Percentiles rank a stretch among this genome's conserved stretches.
Evolutionary conservation across 176 grass and related monocot genomes (phyloP).

Genomic region (Lolium multiflorum): DNA sequence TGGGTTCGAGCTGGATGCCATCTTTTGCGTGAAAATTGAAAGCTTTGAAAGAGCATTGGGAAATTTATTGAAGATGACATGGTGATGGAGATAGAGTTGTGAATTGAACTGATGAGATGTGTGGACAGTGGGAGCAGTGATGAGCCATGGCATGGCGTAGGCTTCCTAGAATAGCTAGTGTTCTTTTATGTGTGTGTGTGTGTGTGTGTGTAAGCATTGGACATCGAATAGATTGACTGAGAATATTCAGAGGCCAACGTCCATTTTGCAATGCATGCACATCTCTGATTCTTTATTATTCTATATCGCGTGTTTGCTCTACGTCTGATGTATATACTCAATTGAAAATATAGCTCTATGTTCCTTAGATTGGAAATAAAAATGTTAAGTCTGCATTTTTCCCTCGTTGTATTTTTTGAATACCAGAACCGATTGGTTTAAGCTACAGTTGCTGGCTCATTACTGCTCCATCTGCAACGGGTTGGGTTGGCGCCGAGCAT

Average conservation of each 20-base stretch:
- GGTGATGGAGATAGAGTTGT: conserved; percentile 48
- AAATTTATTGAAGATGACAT: conserved; percentile 48
- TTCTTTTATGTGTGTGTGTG: not conserved
- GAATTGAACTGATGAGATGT: conserved; percentile 38
- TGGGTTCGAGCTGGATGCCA: conserved; percentile 21
- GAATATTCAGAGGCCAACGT: conserved; percentile 53
- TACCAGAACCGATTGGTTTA: not conserved
- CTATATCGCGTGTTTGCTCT: not conserved
- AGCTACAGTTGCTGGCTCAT: not conserved
- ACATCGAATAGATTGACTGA: conserved; percentile 9
- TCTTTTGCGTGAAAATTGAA: conserved; percentile 47
- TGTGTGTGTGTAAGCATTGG: conserved; percentile 8
- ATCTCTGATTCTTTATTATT: not conserved
- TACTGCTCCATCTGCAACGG: not conserved
- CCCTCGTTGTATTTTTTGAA: too few species aligned
- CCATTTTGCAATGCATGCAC: conserved; percentile 17
- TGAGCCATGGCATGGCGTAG: conserved; percentile 12
- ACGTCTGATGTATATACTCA: not conserved
- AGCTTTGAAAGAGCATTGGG: conserved; percentile 3
- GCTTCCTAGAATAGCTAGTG: not conserved
- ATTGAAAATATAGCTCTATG: not conserved
- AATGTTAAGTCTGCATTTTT: not conserved
- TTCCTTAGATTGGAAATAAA: too few species aligned
- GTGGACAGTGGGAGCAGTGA: conserved; percentile 40
- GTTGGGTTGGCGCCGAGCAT: not conserved